Percentiles rank a stretch among this genome's conserved stretches.
Evolutionary conservation across 1,284 basidiomycete species (phyloP).

Genomic region (Ustilago shanxiensis): DNA sequence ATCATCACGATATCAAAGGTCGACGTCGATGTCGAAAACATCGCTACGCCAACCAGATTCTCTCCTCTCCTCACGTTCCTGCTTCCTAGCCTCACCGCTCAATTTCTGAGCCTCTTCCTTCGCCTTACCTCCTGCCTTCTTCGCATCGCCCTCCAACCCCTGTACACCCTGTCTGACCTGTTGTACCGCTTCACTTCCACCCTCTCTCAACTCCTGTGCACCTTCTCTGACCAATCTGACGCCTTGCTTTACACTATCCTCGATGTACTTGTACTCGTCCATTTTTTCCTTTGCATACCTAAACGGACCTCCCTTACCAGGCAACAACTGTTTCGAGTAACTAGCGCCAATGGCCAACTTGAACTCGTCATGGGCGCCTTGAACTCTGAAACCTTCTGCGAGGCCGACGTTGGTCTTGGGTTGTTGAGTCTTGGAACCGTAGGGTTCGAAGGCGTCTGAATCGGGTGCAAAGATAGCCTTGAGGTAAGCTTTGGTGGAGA

Average conservation of each 20-base stretch:
- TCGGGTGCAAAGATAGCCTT: constrained; percentile 71
- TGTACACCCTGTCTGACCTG: constrained; percentile 43
- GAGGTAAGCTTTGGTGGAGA: constrained; percentile 71
- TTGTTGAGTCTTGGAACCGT: constrained; percentile 70
- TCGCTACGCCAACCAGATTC: constrained; percentile 71
- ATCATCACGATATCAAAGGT: constrained; percentile 14
- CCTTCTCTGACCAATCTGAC: constrained; percentile 26
- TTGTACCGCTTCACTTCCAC: constrained; percentile 44
- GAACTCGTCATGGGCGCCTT: constrained; percentile 72
- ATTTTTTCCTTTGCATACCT: constrained; percentile 68
- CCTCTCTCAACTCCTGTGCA: constrained; percentile 28
- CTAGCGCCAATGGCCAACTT: constrained; percentile 72
- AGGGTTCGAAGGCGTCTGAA: constrained; percentile 57
- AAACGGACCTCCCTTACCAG: constrained; percentile 65
- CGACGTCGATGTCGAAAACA: constrained; percentile 66
- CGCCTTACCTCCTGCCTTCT: constrained; percentile 47
- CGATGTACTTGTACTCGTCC: constrained; percentile 68
- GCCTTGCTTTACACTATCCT: constrained; percentile 36
- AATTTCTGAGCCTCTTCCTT: constrained; percentile 60
- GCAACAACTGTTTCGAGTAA: constrained; percentile 71
- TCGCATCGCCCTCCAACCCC: constrained; percentile 55
- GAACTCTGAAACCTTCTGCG: constrained; percentile 39
- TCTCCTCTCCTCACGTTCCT: constrained; percentile 68
- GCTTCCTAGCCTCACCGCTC: constrained; percentile 62
- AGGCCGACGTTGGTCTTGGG: constrained; percentile 37